phyloP scores from a whole-genome alignment of 2,329 filamentous ascomycete species.

The Ilyonectria destructans region DNA sequence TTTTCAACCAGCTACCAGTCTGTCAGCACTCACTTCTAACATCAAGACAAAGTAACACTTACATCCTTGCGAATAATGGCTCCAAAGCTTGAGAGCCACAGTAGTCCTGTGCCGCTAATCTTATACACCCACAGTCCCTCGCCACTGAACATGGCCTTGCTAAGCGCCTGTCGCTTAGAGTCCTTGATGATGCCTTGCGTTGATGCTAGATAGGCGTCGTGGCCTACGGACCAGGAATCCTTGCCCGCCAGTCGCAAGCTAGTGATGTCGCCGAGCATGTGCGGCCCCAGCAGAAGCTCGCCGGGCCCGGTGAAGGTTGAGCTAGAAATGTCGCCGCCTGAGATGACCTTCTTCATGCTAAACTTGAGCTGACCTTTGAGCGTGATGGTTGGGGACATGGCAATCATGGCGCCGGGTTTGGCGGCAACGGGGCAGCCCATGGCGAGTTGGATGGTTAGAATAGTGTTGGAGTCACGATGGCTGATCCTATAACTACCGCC shows the following conservation, averaged over 20 bases:
- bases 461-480: conserved; percentile 91
- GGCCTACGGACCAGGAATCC: conserved; percentile 87
- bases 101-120: conserved; percentile 83
- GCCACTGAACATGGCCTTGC: conserved; percentile 94
- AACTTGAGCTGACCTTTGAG: conserved; percentile 90
- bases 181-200: conserved; percentile 93
- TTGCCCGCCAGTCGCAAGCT: conserved; percentile 81
- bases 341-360: conserved; percentile 90
- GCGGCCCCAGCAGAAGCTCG: conserved; percentile 88
- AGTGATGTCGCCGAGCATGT: conserved; percentile 87
- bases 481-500: conserved; percentile 95
- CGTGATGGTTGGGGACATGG: conserved; percentile 91
- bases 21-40: conserved; percentile 21
- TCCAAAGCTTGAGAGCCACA: conserved; percentile 95
- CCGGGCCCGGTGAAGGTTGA: conserved; percentile 92
- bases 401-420: conserved; percentile 92
- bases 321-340: conserved; percentile 83
- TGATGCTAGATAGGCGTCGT: conserved; percentile 87
- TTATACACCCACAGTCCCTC: conserved; percentile 95
- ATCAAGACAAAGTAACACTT: conserved; percentile 55
- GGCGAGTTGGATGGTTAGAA: conserved; percentile 90
- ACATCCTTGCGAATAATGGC: conserved; percentile 97
- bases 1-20: conserved; percentile 69
- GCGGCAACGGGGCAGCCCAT: conserved; percentile 88
- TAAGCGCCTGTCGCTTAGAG: conserved; percentile 87